phyloP scores from a whole-genome alignment of 495 filamentous ascomycete species.

The Physcia stellaris region DNA sequence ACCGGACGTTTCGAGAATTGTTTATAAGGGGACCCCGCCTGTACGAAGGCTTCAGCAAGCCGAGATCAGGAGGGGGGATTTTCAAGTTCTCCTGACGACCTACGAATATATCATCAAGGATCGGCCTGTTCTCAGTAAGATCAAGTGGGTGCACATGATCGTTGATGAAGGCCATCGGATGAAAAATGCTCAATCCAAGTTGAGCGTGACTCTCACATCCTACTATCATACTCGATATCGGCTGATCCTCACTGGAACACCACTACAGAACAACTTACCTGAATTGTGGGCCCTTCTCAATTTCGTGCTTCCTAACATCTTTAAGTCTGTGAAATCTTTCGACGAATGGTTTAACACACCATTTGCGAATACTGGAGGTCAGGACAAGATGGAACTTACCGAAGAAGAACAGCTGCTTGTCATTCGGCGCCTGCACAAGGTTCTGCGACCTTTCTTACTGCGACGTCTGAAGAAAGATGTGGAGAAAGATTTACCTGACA shows the following conservation, averaged over 20 bases:
- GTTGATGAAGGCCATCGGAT: conserved; percentile 99
- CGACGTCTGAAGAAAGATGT: conserved; percentile 99
- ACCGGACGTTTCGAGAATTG: conserved; percentile 67
- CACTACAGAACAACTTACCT: conserved; percentile 90
- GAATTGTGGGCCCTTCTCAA: conserved; percentile 97
- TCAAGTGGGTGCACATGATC: conserved; percentile 99
- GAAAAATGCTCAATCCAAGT: conserved; percentile 97
- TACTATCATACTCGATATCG: conserved; percentile 93
- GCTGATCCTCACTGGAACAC: conserved; percentile 92
- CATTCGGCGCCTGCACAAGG: conserved; percentile 96
- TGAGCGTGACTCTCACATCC: conserved; percentile 83
- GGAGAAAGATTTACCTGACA: conserved; percentile 95
- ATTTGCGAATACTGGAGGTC: conserved; percentile 93
- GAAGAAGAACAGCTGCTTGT: conserved; percentile 99
- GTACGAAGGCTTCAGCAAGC: conserved; percentile 83
- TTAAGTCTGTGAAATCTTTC: conserved; percentile 98
- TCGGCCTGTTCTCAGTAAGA: conserved; percentile 81
- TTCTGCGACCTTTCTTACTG: conserved; percentile 90
- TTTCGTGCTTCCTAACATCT: conserved; percentile 95
- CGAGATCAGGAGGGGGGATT: conserved; percentile 83
- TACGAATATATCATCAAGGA: conserved; percentile 99
- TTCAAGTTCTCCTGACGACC: conserved; percentile 92
- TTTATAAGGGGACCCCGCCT: conserved; percentile 92
- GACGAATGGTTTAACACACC: conserved; percentile 99
- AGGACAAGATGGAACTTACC: conserved; percentile 95